phyloP scores from a whole-genome alignment of 2,329 filamentous ascomycete species.

The Macrophomina pseudophaseolina region DNA sequence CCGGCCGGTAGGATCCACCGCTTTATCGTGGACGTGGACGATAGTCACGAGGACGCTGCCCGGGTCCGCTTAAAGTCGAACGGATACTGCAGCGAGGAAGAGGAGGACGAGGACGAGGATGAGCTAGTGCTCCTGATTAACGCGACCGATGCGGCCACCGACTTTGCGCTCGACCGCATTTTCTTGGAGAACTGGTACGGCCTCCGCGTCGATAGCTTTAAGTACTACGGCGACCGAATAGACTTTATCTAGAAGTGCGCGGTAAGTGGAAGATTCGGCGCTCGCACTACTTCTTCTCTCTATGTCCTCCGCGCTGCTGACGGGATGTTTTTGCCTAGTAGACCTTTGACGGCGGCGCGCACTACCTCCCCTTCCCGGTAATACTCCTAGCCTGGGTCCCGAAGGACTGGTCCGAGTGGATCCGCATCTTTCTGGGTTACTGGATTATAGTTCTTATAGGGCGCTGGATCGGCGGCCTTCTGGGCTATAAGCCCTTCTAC shows the following conservation, averaged over 20 bases:
- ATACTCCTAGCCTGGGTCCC: too few relatives aligned
- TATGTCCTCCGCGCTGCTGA: too few relatives aligned
- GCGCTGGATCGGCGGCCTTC: constrained; percentile 45
- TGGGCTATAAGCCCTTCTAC: constrained; percentile 48
- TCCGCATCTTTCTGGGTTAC: constrained; percentile 36
- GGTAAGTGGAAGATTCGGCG: too few relatives aligned
- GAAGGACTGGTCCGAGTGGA: constrained; percentile 34
- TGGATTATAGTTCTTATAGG: constrained; percentile 42
- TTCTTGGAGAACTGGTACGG: constrained; percentile 49
- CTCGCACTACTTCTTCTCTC: too few relatives aligned
- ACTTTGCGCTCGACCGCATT: constrained; percentile 39
- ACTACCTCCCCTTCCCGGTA: constrained; percentile 34
- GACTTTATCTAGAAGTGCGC: constrained; percentile 37
- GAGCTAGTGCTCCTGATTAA: background rate
- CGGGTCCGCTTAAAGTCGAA: background rate
- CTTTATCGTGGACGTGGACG: background rate
- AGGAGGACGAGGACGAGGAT: too few relatives aligned
- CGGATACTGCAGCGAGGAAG: constrained; percentile 1
- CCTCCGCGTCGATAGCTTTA: constrained; percentile 38
- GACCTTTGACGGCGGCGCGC: constrained; percentile 49
- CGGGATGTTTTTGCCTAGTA: constrained; percentile 22
- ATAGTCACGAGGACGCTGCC: too few relatives aligned
- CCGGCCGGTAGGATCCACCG: background rate
- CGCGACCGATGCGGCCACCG: constrained; percentile 32
- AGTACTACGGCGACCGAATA: constrained; percentile 32